These are phyloP conservation scores for Phytopythium kandeliae DNA, from an alignment of 352 stramenopile species.

Conservation along the genomic window DNA sequence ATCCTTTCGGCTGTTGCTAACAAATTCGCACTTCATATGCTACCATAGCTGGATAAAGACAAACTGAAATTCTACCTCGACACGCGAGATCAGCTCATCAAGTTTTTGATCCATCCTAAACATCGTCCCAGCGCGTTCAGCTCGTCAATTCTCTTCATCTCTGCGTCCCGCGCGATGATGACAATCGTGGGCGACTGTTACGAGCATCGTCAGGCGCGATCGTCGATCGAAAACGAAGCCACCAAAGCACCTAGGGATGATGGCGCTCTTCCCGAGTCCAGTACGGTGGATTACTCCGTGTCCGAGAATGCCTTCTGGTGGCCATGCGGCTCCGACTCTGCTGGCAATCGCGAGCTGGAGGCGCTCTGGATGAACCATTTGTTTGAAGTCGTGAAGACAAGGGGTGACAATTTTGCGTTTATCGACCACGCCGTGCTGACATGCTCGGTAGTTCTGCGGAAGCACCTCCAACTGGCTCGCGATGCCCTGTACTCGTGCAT, in stretches of 20 bases:
- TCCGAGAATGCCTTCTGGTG: slow-evolving; percentile 79
- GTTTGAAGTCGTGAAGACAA: slow-evolving; percentile 54
- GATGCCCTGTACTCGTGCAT: slow-evolving; percentile 55
- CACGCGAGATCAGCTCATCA: slow-evolving; percentile 40
- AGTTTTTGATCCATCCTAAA: slow-evolving; percentile 50
- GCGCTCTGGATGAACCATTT: slow-evolving; percentile 70
- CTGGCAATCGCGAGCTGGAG: slow-evolving; percentile 19
- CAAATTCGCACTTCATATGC: background rate
- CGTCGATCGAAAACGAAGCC: slow-evolving; percentile 10
- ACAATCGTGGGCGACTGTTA: slow-evolving; percentile 78
- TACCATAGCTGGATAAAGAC: slow-evolving; percentile 27
- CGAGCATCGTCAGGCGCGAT: slow-evolving; percentile 36
- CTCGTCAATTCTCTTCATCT: slow-evolving; percentile 37
- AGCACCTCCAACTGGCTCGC: slow-evolving; percentile 74
- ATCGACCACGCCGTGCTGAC: slow-evolving; percentile 75
- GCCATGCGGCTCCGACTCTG: slow-evolving; percentile 38
- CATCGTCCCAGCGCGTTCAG: slow-evolving; percentile 45
- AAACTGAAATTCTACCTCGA: slow-evolving; percentile 63
- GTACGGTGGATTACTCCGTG: slow-evolving; percentile 69
- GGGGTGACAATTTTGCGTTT: slow-evolving; percentile 43
- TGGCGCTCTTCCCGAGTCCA: slow-evolving; percentile 62
- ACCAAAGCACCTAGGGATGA: slow-evolving; percentile 31
- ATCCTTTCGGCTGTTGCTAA: background rate
- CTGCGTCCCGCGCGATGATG: slow-evolving; percentile 51
- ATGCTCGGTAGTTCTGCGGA: slow-evolving; percentile 65